These are phyloP conservation scores for Phytopythium ostracodes DNA, from an alignment of 352 stramenopile genomes.

Conservation along the genomic window DNA sequence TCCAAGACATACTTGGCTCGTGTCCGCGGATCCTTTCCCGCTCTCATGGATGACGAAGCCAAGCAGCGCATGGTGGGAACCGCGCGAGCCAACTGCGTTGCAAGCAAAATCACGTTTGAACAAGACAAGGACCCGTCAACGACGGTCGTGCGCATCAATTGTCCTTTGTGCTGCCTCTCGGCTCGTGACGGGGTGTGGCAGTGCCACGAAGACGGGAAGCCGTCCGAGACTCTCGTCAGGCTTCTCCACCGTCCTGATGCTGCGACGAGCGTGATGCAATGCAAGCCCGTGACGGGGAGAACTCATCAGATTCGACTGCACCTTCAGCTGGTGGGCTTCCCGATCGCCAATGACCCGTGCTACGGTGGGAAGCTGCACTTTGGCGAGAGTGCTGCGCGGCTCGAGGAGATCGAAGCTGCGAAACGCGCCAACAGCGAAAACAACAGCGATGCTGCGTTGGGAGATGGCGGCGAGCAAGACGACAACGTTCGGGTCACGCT, in stretches of 20 bases:
- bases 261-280: slow-evolving; percentile 87
- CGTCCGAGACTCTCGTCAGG: slow-evolving; percentile 69
- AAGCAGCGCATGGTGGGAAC: slow-evolving; percentile 35
- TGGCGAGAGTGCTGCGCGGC: slow-evolving; percentile 53
- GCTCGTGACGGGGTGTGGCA: slow-evolving; percentile 82
- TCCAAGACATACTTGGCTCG: slow-evolving; percentile 96
- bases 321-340: slow-evolving; percentile 88
- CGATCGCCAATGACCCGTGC: slow-evolving; percentile 97
- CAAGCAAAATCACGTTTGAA: slow-evolving; percentile 51
- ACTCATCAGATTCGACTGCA: slow-evolving; percentile 98
- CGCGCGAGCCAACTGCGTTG: slow-evolving; percentile 39
- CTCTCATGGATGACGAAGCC: slow-evolving; percentile 23
- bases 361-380: slow-evolving; percentile 95
- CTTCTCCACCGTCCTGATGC: slow-evolving; percentile 48
- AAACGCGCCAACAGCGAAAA: slow-evolving; percentile 29
- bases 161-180: slow-evolving; percentile 75
- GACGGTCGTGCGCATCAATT: slow-evolving; percentile 68
- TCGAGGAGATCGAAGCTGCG: slow-evolving; percentile 40
- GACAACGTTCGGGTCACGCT: slow-evolving; percentile 11
- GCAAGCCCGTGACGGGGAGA: slow-evolving; percentile 92
- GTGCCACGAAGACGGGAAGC: slow-evolving; percentile 78
- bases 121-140: slow-evolving; percentile 12
- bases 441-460: neutral
- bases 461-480: neutral
- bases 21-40: slow-evolving; percentile 88